phyloP scores from a whole-genome alignment of 257 asterid species.

The Cynanchum wilfordii region DNA sequence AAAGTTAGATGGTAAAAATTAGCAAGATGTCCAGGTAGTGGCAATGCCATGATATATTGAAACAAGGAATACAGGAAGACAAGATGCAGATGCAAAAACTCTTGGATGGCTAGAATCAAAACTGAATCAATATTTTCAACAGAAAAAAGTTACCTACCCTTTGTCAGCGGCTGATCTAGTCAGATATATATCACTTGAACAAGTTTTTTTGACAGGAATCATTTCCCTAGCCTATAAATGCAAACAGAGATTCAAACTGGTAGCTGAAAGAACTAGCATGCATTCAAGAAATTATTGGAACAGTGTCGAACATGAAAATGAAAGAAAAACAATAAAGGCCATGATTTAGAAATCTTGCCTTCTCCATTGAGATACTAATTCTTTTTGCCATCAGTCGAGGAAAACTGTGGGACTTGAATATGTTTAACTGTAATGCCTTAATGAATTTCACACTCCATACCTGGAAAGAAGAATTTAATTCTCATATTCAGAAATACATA shows the following conservation, averaged over 20 bases:
- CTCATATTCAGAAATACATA: neutral
- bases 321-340: neutral
- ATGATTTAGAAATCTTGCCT: slow-evolving; percentile 29
- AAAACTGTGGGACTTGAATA: slow-evolving; percentile 15
- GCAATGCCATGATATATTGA: slow-evolving; percentile 8
- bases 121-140: neutral
- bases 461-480: slow-evolving; percentile 13
- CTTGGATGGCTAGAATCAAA: neutral
- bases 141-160: slow-evolving; percentile 1
- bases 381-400: slow-evolving; percentile 20
- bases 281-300: neutral
- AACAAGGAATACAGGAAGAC: slow-evolving; percentile 2
- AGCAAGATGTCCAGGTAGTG: neutral
- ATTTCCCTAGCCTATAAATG: slow-evolving; percentile 24
- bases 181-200: slow-evolving; percentile 18
- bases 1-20: neutral
- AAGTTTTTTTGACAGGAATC: slow-evolving; percentile 21
- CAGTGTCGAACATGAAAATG: neutral
- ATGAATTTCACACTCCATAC: slow-evolving; percentile 19
- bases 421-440: slow-evolving; percentile 12
- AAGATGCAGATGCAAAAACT: neutral
- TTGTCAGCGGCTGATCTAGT: slow-evolving; percentile 23
- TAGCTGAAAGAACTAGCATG: neutral
- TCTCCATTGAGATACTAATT: slow-evolving; percentile 16
- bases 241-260: slow-evolving; percentile 6